These are phyloP conservation scores for Isatis lusitanica DNA, from an alignment of 441 rosid genomes.

Conservation along the genomic window DNA sequence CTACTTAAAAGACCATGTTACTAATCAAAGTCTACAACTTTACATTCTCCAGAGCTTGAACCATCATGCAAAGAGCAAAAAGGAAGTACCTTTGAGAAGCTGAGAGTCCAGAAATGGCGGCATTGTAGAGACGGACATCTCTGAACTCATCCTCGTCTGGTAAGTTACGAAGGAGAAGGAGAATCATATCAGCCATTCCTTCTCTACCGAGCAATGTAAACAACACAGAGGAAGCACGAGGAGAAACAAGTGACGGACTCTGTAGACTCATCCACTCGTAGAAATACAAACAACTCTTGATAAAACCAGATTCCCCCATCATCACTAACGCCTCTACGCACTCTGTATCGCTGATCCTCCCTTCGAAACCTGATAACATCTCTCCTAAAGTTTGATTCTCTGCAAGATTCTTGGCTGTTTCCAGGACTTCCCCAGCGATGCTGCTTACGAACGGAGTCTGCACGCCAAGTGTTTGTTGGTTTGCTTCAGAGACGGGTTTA, in stretches of 20 bases:
- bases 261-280: constrained; percentile 87
- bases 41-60: background rate
- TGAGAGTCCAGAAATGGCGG: constrained; percentile 71
- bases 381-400: constrained; percentile 70
- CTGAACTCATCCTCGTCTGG: constrained; percentile 56
- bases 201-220: constrained; percentile 70
- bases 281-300: constrained; percentile 58
- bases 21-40: background rate
- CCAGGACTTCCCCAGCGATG: constrained; percentile 49
- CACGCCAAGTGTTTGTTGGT: constrained; percentile 31
- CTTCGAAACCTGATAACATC: constrained; percentile 46
- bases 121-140: constrained; percentile 74
- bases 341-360: constrained; percentile 43
- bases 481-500: constrained; percentile 10
- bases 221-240: constrained; percentile 69
- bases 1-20: constrained; percentile 27
- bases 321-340: constrained; percentile 59
- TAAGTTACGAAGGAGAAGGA: constrained; percentile 59
- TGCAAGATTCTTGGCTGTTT: constrained; percentile 49
- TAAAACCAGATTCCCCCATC: constrained; percentile 59
- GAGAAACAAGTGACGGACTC: constrained; percentile 61
- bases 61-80: background rate
- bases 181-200: constrained; percentile 59
- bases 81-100: constrained; percentile 50
- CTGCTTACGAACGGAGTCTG: constrained; percentile 24